Evolutionary conservation across 2,329 filamentous ascomycete species (phyloP), one percentile per base, ranked within the genome.

Genomic region (Pseudocercospora eumusae): DNA sequence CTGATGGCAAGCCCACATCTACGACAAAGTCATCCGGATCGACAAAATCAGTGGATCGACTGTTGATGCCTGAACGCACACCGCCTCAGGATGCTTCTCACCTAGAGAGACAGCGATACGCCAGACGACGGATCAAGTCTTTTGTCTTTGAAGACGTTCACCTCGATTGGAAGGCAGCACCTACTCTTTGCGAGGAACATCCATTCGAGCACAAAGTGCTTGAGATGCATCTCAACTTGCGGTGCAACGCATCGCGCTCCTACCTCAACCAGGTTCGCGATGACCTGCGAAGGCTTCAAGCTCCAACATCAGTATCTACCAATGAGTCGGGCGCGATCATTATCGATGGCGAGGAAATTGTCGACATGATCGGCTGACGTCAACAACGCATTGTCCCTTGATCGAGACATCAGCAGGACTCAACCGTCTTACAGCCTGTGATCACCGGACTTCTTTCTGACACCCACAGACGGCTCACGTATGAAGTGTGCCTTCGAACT

Each of bases 281-380:
- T 49, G 55, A 57, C 15, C 57, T 65, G 20, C 60, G 56, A 27
- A 55, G 56, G 28, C 58, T 47, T 58, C 23, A 56, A 13, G 18
- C 28, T 40, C 36, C 36, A 18, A 57, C 15, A 15, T 3, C 28
- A n/a, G 21, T 40, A 5, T 47, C 52, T 7, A 40, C 42, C 1
- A 25, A 33, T n/a, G 56, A 60, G 13, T 18, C 33, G n/a, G 56
- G 55, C 42, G 56, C 31, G 23, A 18, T 66, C 42, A 27, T 60
- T 23, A 57, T 68, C 49, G 64, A 66, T 23, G 66, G 61, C 31
- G 66, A 68, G 55, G 63, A 68, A 55, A 49, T 69, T 23, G 50
- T 68, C 56, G 67, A 69, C 56, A 69, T 69, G 67, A 68, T 69
- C 52, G 67, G 66, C n/a, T 68, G 63, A 68, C 36, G 20, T 33